Evolutionary conservation across 1,284 basidiomycete species (phyloP).

Genomic region (Fistulina hepatica): DNA sequence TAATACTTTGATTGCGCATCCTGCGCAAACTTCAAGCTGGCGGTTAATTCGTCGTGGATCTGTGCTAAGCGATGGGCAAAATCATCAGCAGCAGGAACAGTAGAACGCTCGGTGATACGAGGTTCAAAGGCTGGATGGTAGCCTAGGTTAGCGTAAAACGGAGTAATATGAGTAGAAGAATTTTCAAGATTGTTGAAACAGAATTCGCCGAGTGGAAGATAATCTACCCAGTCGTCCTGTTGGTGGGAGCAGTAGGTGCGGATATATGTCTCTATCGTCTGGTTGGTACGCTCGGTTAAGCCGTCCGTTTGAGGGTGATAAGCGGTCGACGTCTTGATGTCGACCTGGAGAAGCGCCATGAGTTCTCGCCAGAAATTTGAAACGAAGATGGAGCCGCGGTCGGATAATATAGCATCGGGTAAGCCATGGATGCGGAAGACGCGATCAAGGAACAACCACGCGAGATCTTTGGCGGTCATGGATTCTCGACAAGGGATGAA

Average conservation of each 20-base stretch:
- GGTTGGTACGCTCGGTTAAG: slow-evolving; percentile 15
- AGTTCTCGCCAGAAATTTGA: slow-evolving; percentile 10
- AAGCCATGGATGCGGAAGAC: not conserved
- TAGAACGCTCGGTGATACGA: slow-evolving; percentile 16
- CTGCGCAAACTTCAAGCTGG: slow-evolving; percentile 20
- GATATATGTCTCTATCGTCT: slow-evolving; percentile 9
- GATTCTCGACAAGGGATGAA: slow-evolving; percentile 22
- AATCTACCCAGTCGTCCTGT: too few species aligned
- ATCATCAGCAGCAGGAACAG: slow-evolving; percentile 17
- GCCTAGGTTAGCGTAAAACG: too few species aligned
- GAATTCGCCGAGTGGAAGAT: too few species aligned
- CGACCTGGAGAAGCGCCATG: slow-evolving; percentile 6
- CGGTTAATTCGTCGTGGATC: slow-evolving; percentile 20
- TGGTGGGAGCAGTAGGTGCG: too few species aligned
- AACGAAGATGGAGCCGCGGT: slow-evolving; percentile 19
- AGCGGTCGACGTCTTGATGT: slow-evolving; percentile 9
- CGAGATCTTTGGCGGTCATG: not conserved
- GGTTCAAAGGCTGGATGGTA: slow-evolving; percentile 22
- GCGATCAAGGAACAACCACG: not conserved
- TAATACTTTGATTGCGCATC: slow-evolving; percentile 18
- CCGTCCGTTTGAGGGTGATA: slow-evolving; percentile 18
- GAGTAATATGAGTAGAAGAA: too few species aligned
- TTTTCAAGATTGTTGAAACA: too few species aligned
- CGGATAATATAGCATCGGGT: slow-evolving; percentile 14
- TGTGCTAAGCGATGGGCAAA: slow-evolving; percentile 12